These are phyloP conservation scores for Tremella yokohamensis DNA, from an alignment of 768 basidiomycete species.

Conservation along the genomic window DNA sequence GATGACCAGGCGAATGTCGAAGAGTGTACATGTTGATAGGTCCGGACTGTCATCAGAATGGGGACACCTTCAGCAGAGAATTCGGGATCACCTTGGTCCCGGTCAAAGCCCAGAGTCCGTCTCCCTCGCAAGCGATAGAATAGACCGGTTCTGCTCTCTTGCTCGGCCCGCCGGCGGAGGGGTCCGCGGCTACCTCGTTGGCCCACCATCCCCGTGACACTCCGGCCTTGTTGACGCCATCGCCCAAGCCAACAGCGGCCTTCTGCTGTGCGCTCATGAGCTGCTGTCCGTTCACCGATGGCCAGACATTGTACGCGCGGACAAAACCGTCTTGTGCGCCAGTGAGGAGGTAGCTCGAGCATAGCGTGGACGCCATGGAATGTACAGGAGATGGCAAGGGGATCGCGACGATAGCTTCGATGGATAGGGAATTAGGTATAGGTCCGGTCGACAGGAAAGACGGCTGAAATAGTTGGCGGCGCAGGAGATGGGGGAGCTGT, in stretches of 20 bases:
- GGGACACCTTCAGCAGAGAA: background rate
- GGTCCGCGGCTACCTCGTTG: constrained; percentile 53
- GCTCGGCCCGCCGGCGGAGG: constrained; percentile 14
- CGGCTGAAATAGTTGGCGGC: constrained; percentile 47
- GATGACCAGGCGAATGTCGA: constrained; percentile 81
- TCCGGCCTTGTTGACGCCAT: constrained; percentile 84
- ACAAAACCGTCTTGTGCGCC: constrained; percentile 93
- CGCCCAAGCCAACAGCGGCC: constrained; percentile 83
- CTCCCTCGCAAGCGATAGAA: constrained; percentile 84
- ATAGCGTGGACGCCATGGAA: constrained; percentile 76
- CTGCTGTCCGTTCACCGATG: constrained; percentile 79
- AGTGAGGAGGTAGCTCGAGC: constrained; percentile 82
- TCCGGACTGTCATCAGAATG: constrained; percentile 61
- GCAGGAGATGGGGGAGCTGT: constrained; percentile 43
- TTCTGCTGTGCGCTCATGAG: constrained; percentile 84
- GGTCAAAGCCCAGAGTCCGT: constrained; percentile 86
- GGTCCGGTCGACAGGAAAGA: constrained; percentile 17
- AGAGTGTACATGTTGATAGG: constrained; percentile 88
- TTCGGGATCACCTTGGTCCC: constrained; percentile 69
- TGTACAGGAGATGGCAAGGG: constrained; percentile 85
- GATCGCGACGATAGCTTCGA: constrained; percentile 87
- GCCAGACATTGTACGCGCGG: constrained; percentile 84
- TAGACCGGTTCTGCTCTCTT: constrained; percentile 63
- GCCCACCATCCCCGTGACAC: constrained; percentile 89
- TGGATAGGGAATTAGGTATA: constrained; percentile 63